phyloP scores from a whole-genome alignment of 495 filamentous ascomycete genomes.

The Neurospora sp. region DNA sequence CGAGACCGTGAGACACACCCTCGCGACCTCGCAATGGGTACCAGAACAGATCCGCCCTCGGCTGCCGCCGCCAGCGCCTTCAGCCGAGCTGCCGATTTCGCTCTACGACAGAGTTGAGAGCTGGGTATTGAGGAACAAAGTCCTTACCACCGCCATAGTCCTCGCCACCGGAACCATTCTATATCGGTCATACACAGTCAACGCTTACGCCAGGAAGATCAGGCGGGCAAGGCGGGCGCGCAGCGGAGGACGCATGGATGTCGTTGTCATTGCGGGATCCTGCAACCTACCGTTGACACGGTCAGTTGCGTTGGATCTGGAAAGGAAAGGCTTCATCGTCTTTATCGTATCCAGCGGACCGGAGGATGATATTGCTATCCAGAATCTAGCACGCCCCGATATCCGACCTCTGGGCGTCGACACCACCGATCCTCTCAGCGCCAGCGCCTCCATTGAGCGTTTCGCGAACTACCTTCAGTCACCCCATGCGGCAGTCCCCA shows the following conservation, averaged over 20 bases:
- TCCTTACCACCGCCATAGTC: conserved; percentile 57
- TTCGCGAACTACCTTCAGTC: conserved; percentile 60
- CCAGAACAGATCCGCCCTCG: conserved; percentile 56
- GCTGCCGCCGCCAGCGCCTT: conserved; percentile 34
- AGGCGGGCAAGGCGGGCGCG: conserved; percentile 64
- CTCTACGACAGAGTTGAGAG: conserved; percentile 28
- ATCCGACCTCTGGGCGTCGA: conserved; percentile 77
- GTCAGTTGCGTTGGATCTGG: conserved; percentile 73
- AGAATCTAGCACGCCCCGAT: conserved; percentile 64
- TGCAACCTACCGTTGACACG: conserved; percentile 70
- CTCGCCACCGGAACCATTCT: conserved; percentile 57
- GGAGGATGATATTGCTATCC: conserved; percentile 75
- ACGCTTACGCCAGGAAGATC: conserved; percentile 49
- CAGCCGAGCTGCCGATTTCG: conserved; percentile 22
- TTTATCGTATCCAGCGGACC: conserved; percentile 70
- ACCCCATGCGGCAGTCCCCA: conserved; percentile 60
- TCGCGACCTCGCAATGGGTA: conserved; percentile 58
- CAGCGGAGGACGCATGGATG: conserved; percentile 82
- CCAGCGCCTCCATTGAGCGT: conserved; percentile 50
- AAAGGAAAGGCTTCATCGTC: conserved; percentile 87
- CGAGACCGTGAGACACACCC: conserved; percentile 46
- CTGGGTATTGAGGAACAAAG: conserved; percentile 63
- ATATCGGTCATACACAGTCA: conserved; percentile 55
- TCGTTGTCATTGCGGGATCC: conserved; percentile 80
- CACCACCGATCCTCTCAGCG: conserved; percentile 52